phyloP scores from a whole-genome alignment of 2,329 filamentous ascomycete genomes.

The Trichoderma sp. region DNA sequence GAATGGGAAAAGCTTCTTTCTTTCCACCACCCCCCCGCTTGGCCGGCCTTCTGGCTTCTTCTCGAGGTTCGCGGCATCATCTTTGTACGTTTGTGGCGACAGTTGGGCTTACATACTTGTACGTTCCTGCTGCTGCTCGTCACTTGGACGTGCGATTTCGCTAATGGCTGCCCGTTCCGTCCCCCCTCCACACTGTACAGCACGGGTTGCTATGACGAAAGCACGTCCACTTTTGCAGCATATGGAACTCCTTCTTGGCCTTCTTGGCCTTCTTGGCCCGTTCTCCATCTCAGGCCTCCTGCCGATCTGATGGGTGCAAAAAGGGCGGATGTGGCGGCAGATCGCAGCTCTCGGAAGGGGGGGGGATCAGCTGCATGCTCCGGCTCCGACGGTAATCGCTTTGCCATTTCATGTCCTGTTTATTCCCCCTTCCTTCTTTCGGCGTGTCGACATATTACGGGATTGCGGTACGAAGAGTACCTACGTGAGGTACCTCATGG shows the following conservation, averaged over 20 bases:
- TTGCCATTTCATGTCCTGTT: not conserved
- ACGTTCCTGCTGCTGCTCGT: not conserved
- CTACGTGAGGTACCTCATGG: no score
- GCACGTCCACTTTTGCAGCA: constrained; percentile 12
- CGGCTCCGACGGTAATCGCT: constrained; percentile 17
- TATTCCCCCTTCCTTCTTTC: constrained; percentile 10
- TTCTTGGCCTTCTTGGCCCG: no score
- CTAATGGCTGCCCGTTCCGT: not conserved
- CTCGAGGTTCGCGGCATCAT: not conserved
- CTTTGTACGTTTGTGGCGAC: constrained; percentile 10
- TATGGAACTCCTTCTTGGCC: not conserved
- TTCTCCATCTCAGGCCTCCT: constrained; percentile 8
- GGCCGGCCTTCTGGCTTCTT: no score
- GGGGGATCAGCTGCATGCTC: constrained; percentile 22
- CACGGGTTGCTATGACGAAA: constrained; percentile 2
- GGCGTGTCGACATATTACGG: constrained; percentile 12
- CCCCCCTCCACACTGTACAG: not conserved
- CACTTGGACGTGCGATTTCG: not conserved
- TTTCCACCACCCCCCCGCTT: not conserved
- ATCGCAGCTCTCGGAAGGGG: constrained; percentile 14
- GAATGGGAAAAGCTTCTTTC: not conserved
- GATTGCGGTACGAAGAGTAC: not conserved
- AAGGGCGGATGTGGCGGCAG: constrained; percentile 23
- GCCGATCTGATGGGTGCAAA: constrained; percentile 18
- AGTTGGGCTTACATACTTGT: constrained; percentile 22